phyloP scores from a whole-genome alignment of 2,329 filamentous ascomycete species.

The Calonectria pteridis region DNA sequence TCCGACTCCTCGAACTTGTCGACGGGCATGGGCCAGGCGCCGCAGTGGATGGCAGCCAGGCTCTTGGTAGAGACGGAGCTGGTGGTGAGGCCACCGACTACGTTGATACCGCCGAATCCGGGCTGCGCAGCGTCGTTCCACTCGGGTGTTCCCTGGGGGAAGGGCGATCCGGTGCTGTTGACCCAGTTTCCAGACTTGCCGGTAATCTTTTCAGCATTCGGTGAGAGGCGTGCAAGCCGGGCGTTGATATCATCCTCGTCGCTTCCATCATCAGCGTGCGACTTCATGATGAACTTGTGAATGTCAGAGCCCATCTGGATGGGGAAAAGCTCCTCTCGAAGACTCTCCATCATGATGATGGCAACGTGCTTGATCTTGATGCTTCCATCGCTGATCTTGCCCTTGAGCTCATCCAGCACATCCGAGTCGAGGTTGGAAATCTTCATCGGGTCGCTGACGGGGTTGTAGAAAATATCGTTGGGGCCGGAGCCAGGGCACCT shows the following conservation, averaged over 20 bases:
- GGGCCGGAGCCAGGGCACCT: background rate
- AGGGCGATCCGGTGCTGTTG: constrained; percentile 35
- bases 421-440: constrained; percentile 54
- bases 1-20: constrained; percentile 59
- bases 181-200: constrained; percentile 24
- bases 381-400: constrained; percentile 37
- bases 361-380: constrained; percentile 60
- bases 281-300: constrained; percentile 49
- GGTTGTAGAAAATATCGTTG: constrained; percentile 51
- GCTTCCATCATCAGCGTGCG: constrained; percentile 41
- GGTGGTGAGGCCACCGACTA: constrained; percentile 55
- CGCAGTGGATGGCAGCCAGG: constrained; percentile 57
- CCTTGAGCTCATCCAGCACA: constrained; percentile 45
- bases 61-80: constrained; percentile 60
- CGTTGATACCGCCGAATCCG: constrained; percentile 55
- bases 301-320: constrained; percentile 56
- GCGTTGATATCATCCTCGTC: constrained; percentile 43
- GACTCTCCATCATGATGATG: constrained; percentile 60
- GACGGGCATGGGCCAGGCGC: constrained; percentile 56
- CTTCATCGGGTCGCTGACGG: constrained; percentile 55
- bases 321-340: constrained; percentile 60
- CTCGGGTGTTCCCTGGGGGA: constrained; percentile 40
- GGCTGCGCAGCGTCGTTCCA: constrained; percentile 27
- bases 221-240: constrained; percentile 41
- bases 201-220: constrained; percentile 30